A percentile compares a stretch with the other conserved stretches of the same genome.
Conservation (phyloP, 1,284 basidiomycete genomes). For the Gomphus bonarii region DNA sequence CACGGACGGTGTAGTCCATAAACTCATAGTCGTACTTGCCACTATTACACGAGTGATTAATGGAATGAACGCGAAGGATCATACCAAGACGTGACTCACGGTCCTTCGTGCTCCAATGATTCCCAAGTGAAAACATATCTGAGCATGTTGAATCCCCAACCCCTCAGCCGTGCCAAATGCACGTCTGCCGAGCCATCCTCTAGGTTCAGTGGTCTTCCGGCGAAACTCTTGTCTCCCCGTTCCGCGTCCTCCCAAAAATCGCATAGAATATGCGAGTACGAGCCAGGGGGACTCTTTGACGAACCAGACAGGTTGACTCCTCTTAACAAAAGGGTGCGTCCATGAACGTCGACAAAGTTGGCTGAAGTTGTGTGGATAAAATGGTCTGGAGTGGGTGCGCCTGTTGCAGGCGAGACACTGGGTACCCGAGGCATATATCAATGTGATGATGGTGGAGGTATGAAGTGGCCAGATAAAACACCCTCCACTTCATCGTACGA, state of each 20-base stretch:
- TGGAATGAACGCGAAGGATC: not conserved
- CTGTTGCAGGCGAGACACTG: conserved; percentile 58
- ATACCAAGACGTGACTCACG: conserved; percentile 47
- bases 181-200: conserved; percentile 80
- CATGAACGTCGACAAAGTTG: conserved; percentile 77
- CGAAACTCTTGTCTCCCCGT: conserved; percentile 60
- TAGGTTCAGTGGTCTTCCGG: conserved; percentile 70
- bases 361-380: conserved; percentile 62
- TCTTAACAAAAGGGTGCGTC: conserved; percentile 78
- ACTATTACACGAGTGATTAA: conserved; percentile 30
- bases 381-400: conserved; percentile 36
- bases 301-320: conserved; percentile 91
- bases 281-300: conserved; percentile 70
- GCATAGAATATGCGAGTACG: conserved; percentile 58
- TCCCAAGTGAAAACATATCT: conserved; percentile 95
- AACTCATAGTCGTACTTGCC: conserved; percentile 87
- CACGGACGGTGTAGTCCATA: conserved; percentile 85
- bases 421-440: conserved; percentile 47
- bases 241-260: conserved; percentile 89
- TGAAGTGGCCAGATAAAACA: not conserved
- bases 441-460: not conserved
- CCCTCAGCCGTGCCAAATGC: conserved; percentile 77
- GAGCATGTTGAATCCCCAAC: conserved; percentile 95
- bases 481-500: not conserved
- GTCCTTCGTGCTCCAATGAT: conserved; percentile 85